phyloP scores from a whole-genome alignment of 305 asterid genomes.

The Fraxinus sp. region DNA sequence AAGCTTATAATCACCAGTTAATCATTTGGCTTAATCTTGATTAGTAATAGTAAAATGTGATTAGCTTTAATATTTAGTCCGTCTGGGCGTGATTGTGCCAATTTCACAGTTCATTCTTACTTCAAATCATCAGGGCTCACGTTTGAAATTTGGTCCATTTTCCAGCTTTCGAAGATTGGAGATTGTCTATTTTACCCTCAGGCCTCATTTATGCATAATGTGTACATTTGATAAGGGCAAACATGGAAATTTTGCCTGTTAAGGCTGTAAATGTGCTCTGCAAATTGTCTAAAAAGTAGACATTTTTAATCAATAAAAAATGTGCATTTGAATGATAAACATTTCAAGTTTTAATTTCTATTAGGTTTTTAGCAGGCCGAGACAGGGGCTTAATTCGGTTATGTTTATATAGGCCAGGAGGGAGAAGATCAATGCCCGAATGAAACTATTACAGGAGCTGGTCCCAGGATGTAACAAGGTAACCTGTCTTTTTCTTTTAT shows the following conservation, averaged over 20 bases:
- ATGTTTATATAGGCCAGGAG: conserved; percentile 72
- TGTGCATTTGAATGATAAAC: not conserved
- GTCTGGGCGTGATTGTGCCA: not conserved
- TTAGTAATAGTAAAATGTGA: too few relatives aligned
- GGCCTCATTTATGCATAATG: not conserved
- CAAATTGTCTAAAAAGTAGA: not conserved
- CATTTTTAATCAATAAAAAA: too few relatives aligned
- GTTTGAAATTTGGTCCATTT: not conserved
- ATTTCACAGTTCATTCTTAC: not conserved
- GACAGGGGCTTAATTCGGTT: too few relatives aligned
- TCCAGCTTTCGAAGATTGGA: not conserved
- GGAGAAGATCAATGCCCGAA: conserved; percentile 91
- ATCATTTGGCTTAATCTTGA: too few relatives aligned
- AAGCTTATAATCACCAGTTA: too few relatives aligned
- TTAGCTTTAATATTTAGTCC: too few relatives aligned
- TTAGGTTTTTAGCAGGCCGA: too few relatives aligned
- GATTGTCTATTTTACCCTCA: not conserved
- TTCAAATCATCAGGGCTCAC: not conserved
- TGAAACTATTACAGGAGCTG: conserved; percentile 91
- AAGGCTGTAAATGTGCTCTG: not conserved
- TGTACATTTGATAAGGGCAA: not conserved
- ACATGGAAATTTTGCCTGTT: not conserved
- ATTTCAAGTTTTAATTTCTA: not conserved
- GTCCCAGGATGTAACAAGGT: conserved; percentile 99
- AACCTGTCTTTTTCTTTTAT: conserved; percentile 39